Evolutionary conservation across 1,284 basidiomycete genomes (phyloP), one percentile per base, ranked within the genome.

Genomic region (Melanopsichium pennsylvanicum): DNA sequence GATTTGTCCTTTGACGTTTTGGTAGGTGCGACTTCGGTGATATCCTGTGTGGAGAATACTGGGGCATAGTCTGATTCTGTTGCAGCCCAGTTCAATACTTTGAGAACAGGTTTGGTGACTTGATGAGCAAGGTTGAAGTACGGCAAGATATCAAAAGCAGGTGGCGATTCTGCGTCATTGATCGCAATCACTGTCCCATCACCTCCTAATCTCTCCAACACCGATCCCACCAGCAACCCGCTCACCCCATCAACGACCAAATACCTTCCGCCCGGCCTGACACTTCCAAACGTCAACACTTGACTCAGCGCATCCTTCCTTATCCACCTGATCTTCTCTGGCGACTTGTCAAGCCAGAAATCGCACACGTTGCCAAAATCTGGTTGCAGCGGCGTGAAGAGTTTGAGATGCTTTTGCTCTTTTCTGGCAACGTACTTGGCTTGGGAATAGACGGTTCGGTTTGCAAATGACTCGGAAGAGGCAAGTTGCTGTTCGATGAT

Each of bases 181-280:
- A 98, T 88, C 3, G 90, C 87, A 54, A 97, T 84, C 18, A 98
- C 83, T 45, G 88, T 86, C 5, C 94, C 94, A 73, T 88, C 83
- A 29, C 91, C 83, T 29, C 90, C 90, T 21, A 70, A 34, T 19
- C 64, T 18, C 66, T 95, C 92, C 15, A 97, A 81, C 3, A 89
- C 90, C 0, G 91, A 88, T 0, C 94, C 90, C 2, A 96, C 82
- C n/a, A 98, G 80, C 2, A 96, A 92, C 0, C 81, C 81, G 19
- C 91, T 92, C 13, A 91, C 90, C 78, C 97, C 93, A 74, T 99
- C 96, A 0, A 97, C 89, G 1, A 90, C 89, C 39, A 99, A 82
- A 78, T 96, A 93, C 62, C 89, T 84, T 13, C 93, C 92, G 2
- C 91, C 93, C 0, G 93, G 91, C 21, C 88, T 85, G 21, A 97